phyloP scores from a whole-genome alignment of 2,329 filamentous ascomycete species.

The Tolypocladium pustulatum region DNA sequence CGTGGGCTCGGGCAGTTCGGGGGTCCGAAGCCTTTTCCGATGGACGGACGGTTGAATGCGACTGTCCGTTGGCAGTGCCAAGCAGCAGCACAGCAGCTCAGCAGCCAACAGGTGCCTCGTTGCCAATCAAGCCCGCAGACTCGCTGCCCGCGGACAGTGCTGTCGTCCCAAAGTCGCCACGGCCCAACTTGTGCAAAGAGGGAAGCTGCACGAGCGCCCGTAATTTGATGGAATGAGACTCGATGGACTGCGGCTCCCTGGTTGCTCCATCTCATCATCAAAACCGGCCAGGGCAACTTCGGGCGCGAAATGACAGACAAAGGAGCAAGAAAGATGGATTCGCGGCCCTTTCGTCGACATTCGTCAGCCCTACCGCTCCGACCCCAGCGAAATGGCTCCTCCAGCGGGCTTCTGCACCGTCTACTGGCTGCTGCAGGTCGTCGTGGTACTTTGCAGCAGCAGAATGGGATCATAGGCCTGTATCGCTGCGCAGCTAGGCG shows the following conservation, averaged over 20 bases:
- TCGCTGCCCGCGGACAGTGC: neutral
- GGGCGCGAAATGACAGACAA: neutral
- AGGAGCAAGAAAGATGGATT: neutral
- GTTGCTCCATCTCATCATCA: neutral
- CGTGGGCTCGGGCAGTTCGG: neutral
- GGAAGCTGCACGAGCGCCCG: neutral
- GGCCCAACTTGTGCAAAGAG: no score
- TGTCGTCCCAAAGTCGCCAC: neutral
- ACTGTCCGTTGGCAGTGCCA: neutral
- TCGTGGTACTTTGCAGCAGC: neutral
- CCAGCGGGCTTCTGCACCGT: slow-evolving; percentile 1
- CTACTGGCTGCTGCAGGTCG: slow-evolving; percentile 5
- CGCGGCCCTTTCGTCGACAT: slow-evolving; percentile 6
- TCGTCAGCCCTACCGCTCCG: slow-evolving; percentile 10
- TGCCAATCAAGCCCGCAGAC: neutral
- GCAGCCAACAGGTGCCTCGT: neutral
- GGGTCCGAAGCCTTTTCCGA: neutral
- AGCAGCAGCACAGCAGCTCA: neutral
- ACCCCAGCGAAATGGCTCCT: neutral
- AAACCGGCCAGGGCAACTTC: neutral
- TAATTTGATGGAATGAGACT: neutral
- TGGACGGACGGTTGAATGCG: neutral
- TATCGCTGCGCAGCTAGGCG: neutral
- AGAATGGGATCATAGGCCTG: slow-evolving; percentile 5
- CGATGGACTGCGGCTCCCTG: neutral